Evolutionary conservation across 805 yeast genomes (phyloP).

Genomic region (Saccharomycopsis sp.): DNA sequence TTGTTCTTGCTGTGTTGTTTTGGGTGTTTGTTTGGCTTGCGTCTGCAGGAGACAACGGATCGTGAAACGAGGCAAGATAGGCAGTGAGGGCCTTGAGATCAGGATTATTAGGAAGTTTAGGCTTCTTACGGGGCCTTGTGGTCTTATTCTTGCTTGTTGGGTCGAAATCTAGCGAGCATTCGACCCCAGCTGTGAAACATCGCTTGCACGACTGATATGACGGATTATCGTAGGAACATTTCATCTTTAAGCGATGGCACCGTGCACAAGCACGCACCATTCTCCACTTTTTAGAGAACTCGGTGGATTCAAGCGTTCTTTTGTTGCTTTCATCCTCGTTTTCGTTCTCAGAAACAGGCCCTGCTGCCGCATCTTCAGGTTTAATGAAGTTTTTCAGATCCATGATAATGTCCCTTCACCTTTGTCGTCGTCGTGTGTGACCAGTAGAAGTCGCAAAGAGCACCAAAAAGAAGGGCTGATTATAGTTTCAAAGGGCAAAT

Average conservation of each 20-base stretch:
- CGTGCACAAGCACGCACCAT: constrained; percentile 48
- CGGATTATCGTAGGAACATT: constrained; percentile 46
- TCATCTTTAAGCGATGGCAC: constrained; percentile 46
- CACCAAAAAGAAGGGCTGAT: too few relatives aligned
- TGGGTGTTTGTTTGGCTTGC: neutral
- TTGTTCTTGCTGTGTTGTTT: constrained; percentile 3
- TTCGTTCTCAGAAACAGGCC: neutral
- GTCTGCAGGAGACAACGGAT: neutral
- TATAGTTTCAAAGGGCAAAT: neutral
- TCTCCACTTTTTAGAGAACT: constrained; percentile 41
- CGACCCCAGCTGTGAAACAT: constrained; percentile 38
- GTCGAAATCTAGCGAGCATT: constrained; percentile 44
- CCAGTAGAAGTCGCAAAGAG: constrained; percentile 23
- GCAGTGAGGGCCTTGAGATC: constrained; percentile 15
- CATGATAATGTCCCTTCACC: neutral
- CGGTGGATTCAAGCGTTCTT: constrained; percentile 5
- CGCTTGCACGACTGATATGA: constrained; percentile 37
- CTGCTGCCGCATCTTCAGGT: neutral
- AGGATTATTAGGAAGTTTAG: constrained; percentile 22
- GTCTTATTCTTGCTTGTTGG: constrained; percentile 40
- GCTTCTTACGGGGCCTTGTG: constrained; percentile 30
- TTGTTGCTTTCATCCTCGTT: neutral
- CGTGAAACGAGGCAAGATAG: neutral
- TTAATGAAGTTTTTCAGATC: neutral
- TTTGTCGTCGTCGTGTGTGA: neutral